A percentile compares a stretch with the other conserved stretches of the same genome.
phyloP scores from a whole-genome alignment of 257 asterid species.

The Ilex asprella region DNA sequence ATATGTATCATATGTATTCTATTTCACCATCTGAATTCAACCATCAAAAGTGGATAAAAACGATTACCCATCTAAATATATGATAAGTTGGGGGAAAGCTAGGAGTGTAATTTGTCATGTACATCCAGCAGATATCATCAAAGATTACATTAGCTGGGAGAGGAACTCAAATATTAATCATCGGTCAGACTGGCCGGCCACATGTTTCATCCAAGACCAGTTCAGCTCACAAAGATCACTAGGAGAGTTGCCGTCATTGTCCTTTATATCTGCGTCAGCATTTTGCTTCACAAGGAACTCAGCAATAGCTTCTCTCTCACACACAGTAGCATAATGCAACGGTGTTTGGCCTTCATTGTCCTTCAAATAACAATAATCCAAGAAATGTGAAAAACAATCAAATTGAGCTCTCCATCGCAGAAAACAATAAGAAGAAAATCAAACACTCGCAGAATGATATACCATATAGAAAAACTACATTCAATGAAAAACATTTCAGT shows the following conservation, averaged over 20 bases:
- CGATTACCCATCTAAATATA: too few relatives aligned
- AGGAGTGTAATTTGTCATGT: slow-evolving; percentile 23
- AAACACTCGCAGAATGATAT: neutral
- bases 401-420: neutral
- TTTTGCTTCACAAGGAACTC: slow-evolving; percentile 77
- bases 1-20: too few relatives aligned
- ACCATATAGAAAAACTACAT: too few relatives aligned
- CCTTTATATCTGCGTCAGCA: slow-evolving; percentile 57
- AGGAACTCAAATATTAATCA: slow-evolving; percentile 1
- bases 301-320: slow-evolving; percentile 73
- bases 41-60: too few relatives aligned
- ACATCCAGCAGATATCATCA: slow-evolving; percentile 4
- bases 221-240: slow-evolving; percentile 60
- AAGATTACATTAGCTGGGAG: slow-evolving; percentile 9
- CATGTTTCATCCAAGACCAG: slow-evolving; percentile 65
- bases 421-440: neutral
- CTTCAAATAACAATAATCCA: slow-evolving; percentile 27
- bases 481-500: neutral
- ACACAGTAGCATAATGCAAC: slow-evolving; percentile 86
- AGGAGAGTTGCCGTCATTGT: slow-evolving; percentile 69
- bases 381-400: neutral
- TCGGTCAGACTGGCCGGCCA: slow-evolving; percentile 22
- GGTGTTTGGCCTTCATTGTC: slow-evolving; percentile 93
- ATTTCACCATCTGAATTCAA: too few relatives aligned
- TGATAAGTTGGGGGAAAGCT: neutral